Evolutionary conservation across 495 filamentous ascomycete genomes (phyloP).

Genomic region (Penicillium steckii): DNA sequence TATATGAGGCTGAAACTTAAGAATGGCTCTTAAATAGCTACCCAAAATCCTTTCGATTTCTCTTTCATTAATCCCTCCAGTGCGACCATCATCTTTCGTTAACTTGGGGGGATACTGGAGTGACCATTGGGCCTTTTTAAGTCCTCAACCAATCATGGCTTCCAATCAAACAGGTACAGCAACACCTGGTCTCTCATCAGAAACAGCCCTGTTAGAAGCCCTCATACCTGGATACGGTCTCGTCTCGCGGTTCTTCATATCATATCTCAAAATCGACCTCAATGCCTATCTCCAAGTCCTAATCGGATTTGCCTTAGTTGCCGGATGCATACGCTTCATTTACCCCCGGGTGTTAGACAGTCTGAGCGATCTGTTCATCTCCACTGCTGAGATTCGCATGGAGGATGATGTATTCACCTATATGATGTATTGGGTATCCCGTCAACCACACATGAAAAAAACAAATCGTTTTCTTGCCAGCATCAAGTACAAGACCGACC

Average conservation of each 20-base stretch:
- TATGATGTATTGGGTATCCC: slow-evolving; percentile 64
- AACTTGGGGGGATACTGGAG: too few species aligned
- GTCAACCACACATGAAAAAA: slow-evolving; percentile 53
- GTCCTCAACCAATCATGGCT: not conserved
- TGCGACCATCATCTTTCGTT: too few species aligned
- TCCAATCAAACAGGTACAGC: not conserved
- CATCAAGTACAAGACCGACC: slow-evolving; percentile 47
- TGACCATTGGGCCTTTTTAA: too few species aligned
- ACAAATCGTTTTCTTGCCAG: slow-evolving; percentile 60
- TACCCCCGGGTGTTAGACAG: slow-evolving; percentile 35
- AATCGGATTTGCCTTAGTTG: slow-evolving; percentile 45
- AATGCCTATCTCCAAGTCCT: slow-evolving; percentile 63
- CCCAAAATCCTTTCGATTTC: too few species aligned
- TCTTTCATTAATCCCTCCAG: too few species aligned
- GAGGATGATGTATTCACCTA: slow-evolving; percentile 67
- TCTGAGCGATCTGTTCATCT: slow-evolving; percentile 33
- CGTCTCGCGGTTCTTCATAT: not conserved
- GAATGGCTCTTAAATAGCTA: too few species aligned
- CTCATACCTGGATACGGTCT: not conserved
- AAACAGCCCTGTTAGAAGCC: not conserved
- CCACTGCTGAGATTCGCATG: slow-evolving; percentile 57
- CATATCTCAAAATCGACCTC: slow-evolving; percentile 57
- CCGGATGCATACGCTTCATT: slow-evolving; percentile 25
- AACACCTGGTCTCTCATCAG: not conserved
- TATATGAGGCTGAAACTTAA: too few species aligned